Base-by-base conservation (phyloP, 2,329 filamentous ascomycete genomes). In the Dryadomyces quercus-mongolicae region DNA sequence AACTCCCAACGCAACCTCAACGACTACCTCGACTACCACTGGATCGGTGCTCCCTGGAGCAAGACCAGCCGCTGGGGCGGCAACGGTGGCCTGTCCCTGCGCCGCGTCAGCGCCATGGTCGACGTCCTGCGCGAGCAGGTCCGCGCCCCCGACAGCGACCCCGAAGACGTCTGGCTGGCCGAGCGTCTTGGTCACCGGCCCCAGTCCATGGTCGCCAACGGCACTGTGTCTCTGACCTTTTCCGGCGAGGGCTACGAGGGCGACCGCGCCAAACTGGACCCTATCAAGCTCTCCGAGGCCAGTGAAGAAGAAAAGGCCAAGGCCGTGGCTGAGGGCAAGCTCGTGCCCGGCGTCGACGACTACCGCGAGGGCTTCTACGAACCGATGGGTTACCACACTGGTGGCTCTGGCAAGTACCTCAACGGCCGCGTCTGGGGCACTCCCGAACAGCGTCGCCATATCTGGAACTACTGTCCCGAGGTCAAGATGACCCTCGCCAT, bases 361-460 rank as follows among this genome's bases (percentile, higher is more conserved):
- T 77, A 73, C 71, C 70, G 75, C 16, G 61, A 71, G n/a, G 74
- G 75, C 15, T 74, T 71, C 60, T 78, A 78, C 61, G 71, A 78
- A 62, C 77, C 78, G 15, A 77, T 81, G 77, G 78, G 78, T 46
- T 81, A 78, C 62, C 77, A 81, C 62, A 76, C 74, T 1, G 76
- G 76, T 21, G 71, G 71, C 8, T 72, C 71, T 53, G 77, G 77
- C 49, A 62, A 61, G 13, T 70, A 62, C 52, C 64, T 80, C 18
- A 72, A 76, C 56, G 56, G 60, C 12, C 66, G 64, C 1, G 71
- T 80, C 44, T 81, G 76, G 76, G 74, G 74, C 25, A 71, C 67
- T 5, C 71, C 71, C 0, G 66, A 70, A 57, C 60, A 68, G 62
- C 67, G 78, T 25, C 69, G 70, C 56, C 72, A 78, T 56, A 74